Percentiles rank a stretch among this genome's conserved stretches.
phyloP scores from a whole-genome alignment of 164 flowering plant genomes.

The Nymphaea colorata region DNA sequence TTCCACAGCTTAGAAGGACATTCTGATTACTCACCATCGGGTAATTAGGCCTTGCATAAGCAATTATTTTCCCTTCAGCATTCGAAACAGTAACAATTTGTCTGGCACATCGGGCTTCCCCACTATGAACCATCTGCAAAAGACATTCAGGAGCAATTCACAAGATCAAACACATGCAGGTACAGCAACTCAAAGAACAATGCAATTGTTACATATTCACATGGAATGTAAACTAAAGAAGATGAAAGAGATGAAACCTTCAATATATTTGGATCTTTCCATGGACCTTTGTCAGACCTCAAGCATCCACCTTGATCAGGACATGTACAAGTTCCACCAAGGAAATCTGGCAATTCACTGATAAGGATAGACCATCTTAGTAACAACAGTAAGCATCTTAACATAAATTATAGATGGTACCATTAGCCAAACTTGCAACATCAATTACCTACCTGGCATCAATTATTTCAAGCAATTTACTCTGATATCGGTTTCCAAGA shows the following conservation, averaged over 20 bases:
- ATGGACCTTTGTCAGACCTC: slow-evolving; percentile 35
- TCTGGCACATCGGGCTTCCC: slow-evolving; percentile 57
- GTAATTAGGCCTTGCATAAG: slow-evolving; percentile 74
- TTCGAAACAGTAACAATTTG: slow-evolving; percentile 72
- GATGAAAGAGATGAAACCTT: slow-evolving; percentile 14
- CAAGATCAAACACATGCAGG: background rate
- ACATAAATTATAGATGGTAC: background rate
- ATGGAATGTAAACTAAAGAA: background rate
- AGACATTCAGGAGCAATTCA: background rate
- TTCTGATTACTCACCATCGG: slow-evolving; percentile 28
- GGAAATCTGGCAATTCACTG: slow-evolving; percentile 62
- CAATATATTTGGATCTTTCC: slow-evolving; percentile 28
- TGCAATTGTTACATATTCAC: no score
- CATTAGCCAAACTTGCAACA: no score
- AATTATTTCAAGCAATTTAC: slow-evolving; percentile 80
- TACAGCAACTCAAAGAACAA: background rate
- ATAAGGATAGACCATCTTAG: slow-evolving; percentile 1
- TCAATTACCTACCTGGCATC: slow-evolving; percentile 55
- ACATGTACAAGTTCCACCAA: slow-evolving; percentile 37
- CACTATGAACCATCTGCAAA: slow-evolving; percentile 39
- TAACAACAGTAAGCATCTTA: background rate
- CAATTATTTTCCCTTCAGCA: slow-evolving; percentile 66
- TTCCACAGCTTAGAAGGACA: no score
- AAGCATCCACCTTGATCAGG: slow-evolving; percentile 32
- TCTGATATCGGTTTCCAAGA: slow-evolving; percentile 80